Conservation (phyloP, 257 asterid species). For the Plantago ovata region DNA sequence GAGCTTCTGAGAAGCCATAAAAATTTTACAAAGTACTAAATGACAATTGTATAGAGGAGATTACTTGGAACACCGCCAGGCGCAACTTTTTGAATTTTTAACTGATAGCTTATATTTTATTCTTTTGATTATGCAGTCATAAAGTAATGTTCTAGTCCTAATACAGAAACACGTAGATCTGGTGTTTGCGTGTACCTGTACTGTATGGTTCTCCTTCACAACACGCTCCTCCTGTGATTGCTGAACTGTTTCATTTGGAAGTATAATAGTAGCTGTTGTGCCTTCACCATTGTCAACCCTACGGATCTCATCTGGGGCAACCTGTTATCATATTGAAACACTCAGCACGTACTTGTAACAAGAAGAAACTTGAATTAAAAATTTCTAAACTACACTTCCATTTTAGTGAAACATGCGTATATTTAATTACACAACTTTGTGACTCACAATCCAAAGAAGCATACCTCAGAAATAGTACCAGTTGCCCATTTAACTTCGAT, state of each 20-base stretch:
- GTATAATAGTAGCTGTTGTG: slow-evolving; percentile 26
- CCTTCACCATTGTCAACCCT: slow-evolving; percentile 61
- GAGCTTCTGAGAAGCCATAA: no score
- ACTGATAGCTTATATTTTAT: no score
- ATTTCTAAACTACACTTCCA: not conserved
- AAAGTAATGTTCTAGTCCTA: no score
- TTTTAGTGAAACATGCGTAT: not conserved
- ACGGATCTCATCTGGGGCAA: slow-evolving; percentile 68
- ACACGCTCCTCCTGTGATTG: slow-evolving; percentile 38
- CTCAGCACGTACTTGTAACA: slow-evolving; percentile 15
- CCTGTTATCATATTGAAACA: slow-evolving; percentile 39
- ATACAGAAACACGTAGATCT: not conserved
- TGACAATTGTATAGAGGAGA: no score
- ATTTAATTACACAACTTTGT: not conserved
- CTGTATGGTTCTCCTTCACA: slow-evolving; percentile 31
- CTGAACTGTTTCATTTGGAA: slow-evolving; percentile 35
- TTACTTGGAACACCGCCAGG: no score
- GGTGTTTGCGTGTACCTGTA: slow-evolving; percentile 32
- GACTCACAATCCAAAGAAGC: not conserved
- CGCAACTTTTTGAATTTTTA: no score
- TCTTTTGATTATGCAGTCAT: no score
- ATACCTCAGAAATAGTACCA: slow-evolving; percentile 65
- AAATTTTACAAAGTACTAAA: no score
- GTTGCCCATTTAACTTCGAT: slow-evolving; percentile 86
- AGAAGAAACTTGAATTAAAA: not conserved